These are phyloP conservation scores for Omphalotus guepiniiformis DNA, from an alignment of 768 basidiomycete species.

Conservation along the genomic window DNA sequence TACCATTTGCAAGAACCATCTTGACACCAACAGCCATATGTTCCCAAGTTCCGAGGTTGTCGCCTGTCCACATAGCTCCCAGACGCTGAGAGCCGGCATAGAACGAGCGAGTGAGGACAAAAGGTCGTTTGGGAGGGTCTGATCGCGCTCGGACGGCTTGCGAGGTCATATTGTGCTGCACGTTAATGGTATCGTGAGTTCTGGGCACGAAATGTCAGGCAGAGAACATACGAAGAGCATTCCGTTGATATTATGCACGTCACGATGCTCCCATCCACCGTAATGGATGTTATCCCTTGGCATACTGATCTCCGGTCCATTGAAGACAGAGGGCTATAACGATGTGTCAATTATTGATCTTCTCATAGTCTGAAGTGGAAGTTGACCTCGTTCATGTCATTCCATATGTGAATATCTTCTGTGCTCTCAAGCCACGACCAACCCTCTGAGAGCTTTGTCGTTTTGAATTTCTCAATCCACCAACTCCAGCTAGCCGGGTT, in stretches of 20 bases:
- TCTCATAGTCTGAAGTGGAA: neutral
- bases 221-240: constrained; percentile 72
- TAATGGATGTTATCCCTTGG: constrained; percentile 70
- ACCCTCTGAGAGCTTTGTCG: constrained; percentile 42
- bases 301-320: constrained; percentile 91
- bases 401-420: constrained; percentile 89
- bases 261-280: constrained; percentile 97
- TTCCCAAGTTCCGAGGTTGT: constrained; percentile 97
- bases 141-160: constrained; percentile 77
- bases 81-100: constrained; percentile 94
- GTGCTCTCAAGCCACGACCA: constrained; percentile 83
- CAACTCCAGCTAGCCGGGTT: constrained; percentile 85
- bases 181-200: constrained; percentile 1
- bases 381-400: constrained; percentile 97
- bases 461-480: constrained; percentile 86
- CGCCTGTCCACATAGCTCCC: constrained; percentile 98
- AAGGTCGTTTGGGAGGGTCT: constrained; percentile 75
- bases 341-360: constrained; percentile 1
- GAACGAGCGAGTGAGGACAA: constrained; percentile 94
- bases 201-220: neutral
- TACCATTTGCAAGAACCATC: constrained; percentile 85
- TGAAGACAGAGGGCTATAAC: constrained; percentile 91
- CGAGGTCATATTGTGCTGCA: constrained; percentile 77
- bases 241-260: constrained; percentile 96
- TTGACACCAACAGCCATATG: constrained; percentile 93